Evolutionary conservation across 352 stramenopile genomes (phyloP).

Genomic region (Pythium catenulatum): DNA sequence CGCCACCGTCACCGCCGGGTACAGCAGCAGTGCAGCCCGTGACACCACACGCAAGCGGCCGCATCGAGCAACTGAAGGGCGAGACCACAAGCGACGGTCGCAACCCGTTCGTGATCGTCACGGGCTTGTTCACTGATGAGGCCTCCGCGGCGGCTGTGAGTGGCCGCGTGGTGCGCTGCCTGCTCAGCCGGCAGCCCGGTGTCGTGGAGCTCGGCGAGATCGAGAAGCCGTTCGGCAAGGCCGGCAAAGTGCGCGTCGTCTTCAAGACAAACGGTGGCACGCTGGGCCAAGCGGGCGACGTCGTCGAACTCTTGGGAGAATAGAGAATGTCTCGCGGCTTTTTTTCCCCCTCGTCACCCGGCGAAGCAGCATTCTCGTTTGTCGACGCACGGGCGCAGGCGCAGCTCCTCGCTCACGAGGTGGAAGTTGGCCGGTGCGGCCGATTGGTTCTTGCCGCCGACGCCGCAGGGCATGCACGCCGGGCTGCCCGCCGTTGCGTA

Average conservation of each 20-base stretch:
- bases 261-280: conserved; percentile 74
- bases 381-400: conserved; percentile 6
- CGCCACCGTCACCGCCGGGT: neutral
- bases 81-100: conserved; percentile 78
- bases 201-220: conserved; percentile 69
- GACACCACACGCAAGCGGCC: neutral
- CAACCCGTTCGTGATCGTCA: conserved; percentile 82
- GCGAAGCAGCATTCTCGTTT: conserved; percentile 31
- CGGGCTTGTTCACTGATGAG: conserved; percentile 75
- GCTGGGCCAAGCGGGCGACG: conserved; percentile 67
- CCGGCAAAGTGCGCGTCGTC: conserved; percentile 81
- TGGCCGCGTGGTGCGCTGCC: conserved; percentile 54
- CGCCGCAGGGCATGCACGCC: conserved; percentile 69
- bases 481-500: conserved; percentile 70
- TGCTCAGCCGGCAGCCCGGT: neutral
- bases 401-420: conserved; percentile 9
- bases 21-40: neutral
- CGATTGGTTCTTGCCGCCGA: neutral
- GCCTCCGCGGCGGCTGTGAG: conserved; percentile 66
- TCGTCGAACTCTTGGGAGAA: conserved; percentile 61
- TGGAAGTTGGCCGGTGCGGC: neutral
- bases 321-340: neutral
- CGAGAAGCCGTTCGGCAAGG: conserved; percentile 88
- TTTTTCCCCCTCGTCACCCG: conserved; percentile 49
- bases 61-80: conserved; percentile 82